These are phyloP conservation scores for Nyssa sinensis DNA, from an alignment of 148 eudicot genomes.

Conservation along the genomic window DNA sequence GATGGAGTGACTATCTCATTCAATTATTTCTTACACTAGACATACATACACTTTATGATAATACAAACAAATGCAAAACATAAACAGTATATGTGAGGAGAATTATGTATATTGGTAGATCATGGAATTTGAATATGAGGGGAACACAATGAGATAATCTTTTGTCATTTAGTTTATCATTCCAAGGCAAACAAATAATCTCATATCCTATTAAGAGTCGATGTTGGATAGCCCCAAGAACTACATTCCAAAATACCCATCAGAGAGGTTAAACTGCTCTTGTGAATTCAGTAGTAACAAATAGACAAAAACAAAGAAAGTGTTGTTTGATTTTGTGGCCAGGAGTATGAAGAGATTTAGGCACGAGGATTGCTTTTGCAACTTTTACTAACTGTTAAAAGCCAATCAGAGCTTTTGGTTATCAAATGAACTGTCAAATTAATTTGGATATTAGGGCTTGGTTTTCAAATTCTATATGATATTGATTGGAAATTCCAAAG, in stretches of 20 bases:
- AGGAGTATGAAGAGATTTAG: neutral
- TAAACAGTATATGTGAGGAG: neutral
- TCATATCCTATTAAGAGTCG: neutral
- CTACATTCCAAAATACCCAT: neutral
- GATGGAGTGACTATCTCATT: no score
- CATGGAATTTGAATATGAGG: no score
- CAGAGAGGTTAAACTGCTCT: conserved; percentile 6
- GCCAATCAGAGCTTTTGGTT: neutral
- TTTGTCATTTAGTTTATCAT: no score
- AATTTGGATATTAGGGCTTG: neutral
- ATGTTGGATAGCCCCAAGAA: neutral
- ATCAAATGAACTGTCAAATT: neutral
- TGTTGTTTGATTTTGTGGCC: neutral
- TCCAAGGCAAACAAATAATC: neutral
- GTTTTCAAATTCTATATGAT: neutral
- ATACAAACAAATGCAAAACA: neutral
- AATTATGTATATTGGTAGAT: no score
- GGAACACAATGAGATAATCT: no score
- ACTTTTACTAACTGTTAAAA: no score
- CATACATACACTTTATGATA: neutral
- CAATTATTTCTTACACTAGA: no score
- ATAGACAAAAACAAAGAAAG: neutral
- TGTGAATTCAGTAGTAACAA: no score
- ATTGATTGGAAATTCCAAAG: no score
- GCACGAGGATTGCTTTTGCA: neutral